Percentiles rank a stretch among this genome's conserved stretches.
These are phyloP conservation scores for Pyrenophora tritici-repentis DNA, from an alignment of 2,329 filamentous ascomycete species.

Conservation along the genomic window DNA sequence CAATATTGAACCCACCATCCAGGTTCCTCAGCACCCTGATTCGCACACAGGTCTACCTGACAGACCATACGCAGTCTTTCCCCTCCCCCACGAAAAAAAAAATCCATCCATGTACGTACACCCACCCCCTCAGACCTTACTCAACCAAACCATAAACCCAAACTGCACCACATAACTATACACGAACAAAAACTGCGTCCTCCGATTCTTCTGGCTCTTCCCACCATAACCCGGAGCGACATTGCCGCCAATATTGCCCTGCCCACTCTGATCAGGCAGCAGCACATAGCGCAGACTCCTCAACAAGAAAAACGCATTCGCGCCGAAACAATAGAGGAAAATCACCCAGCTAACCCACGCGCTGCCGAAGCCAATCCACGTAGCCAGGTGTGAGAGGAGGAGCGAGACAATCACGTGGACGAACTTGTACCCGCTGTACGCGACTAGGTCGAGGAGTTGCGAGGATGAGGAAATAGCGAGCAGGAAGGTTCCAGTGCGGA, in stretches of 20 bases:
- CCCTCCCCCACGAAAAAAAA: no score
- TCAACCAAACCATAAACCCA: slow-evolving; percentile 88
- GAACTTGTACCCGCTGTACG: slow-evolving; percentile 98
- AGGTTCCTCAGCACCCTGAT: no score
- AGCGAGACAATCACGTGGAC: slow-evolving; percentile 94
- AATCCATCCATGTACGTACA: no score
- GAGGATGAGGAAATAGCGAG: slow-evolving; percentile 92
- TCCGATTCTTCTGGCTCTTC: slow-evolving; percentile 65
- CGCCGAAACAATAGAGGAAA: slow-evolving; percentile 89
- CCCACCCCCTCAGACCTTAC: slow-evolving; percentile 33
- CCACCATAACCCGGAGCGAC: slow-evolving; percentile 72
- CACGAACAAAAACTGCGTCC: slow-evolving; percentile 45
- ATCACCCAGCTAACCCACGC: slow-evolving; percentile 87
- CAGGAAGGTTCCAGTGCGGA: slow-evolving; percentile 93
- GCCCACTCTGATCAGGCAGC: slow-evolving; percentile 67
- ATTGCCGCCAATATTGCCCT: slow-evolving; percentile 34
- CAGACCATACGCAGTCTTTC: no score
- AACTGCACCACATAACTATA: slow-evolving; percentile 93
- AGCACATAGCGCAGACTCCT: slow-evolving; percentile 95
- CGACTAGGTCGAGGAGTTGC: slow-evolving; percentile 89
- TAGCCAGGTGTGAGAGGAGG: slow-evolving; percentile 66
- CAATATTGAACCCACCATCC: no score
- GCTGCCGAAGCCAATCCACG: slow-evolving; percentile 76
- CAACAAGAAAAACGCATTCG: slow-evolving; percentile 94
- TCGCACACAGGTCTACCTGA: no score